Evolutionary conservation across 345 rosid species (phyloP).

Genomic region (Gynandropsis gynandra): DNA sequence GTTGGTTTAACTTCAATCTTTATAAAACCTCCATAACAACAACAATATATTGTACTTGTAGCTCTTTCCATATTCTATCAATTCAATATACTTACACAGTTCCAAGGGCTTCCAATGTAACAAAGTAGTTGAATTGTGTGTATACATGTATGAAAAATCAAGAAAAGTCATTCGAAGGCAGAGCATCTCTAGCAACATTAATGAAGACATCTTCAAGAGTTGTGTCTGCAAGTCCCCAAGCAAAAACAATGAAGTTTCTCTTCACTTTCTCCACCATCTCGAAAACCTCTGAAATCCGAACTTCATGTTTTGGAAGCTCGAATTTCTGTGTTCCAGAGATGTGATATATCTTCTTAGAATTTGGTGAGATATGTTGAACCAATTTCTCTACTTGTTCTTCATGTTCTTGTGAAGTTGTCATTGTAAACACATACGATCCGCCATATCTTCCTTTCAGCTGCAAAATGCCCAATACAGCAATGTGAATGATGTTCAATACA

Average conservation of each 20-base stretch:
- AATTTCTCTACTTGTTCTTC: slow-evolving; percentile 65
- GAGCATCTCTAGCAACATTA: slow-evolving; percentile 62
- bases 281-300: slow-evolving; percentile 59
- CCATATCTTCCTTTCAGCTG: slow-evolving; percentile 69
- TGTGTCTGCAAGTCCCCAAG: slow-evolving; percentile 91
- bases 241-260: slow-evolving; percentile 55
- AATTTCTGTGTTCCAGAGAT: slow-evolving; percentile 87
- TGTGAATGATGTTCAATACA: no score
- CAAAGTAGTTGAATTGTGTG: no score
- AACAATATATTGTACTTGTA: no score
- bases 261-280: slow-evolving; percentile 75
- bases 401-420: slow-evolving; percentile 52
- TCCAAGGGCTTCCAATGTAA: no score
- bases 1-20: no score
- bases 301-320: slow-evolving; percentile 73
- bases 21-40: no score
- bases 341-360: slow-evolving; percentile 63
- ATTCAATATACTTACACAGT: no score
- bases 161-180: slow-evolving; percentile 33
- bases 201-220: slow-evolving; percentile 94
- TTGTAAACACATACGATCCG: slow-evolving; percentile 70
- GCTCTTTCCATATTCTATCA: no score
- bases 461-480: no score
- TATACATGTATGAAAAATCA: slow-evolving; percentile 2
- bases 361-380: slow-evolving; percentile 48